Base-by-base conservation (phyloP, 176 grass and related monocot species). In the Zoysia japonica region DNA sequence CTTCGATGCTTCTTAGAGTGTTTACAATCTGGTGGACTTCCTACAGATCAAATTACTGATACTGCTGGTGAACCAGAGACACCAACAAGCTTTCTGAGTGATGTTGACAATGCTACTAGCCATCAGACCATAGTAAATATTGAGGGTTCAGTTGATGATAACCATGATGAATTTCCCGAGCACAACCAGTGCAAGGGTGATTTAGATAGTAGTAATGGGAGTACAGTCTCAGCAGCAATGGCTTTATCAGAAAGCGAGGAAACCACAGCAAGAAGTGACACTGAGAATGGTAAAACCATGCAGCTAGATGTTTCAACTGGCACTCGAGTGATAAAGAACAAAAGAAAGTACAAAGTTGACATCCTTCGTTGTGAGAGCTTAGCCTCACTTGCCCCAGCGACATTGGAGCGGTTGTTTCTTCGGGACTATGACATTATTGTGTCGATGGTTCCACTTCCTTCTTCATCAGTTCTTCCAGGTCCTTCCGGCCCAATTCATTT, bases 291-390 rank as follows among this genome's bases (percentile, higher is more conserved):
- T 79, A 73, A 72, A 9, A 81, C 68, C 5, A 38, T 47, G 16
- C 65, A 68, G 11, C 40, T 84, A 54, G 85, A 86, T 85, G 74
- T 77, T 80, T 69, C 85, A 56, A 82, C 74, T 88, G 77, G 72
- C 52, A 74, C 47, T 44, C 65, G 65, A 76, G 40, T 87, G 72
- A 81, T 69, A 37, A 94, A 90, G 85, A 90, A 67, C 73, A 92
- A 81, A 84, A 98, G 95, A 63, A 98, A 94, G 83, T 98, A 94
- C 71, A 85, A 79, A 72, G 88, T 94, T 87, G 96, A 98, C 89
- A 92, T 98, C 77, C 90, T 98, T 68, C 88, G 95, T 65, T 98
- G 96, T 60, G 96, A 98, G 86, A 98, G 96, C 75, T 88, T 98
- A 87, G 96, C 96, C 47, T 85, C 96, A 78, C 96, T 98, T 85